Conservation (phyloP, 2,329 filamentous ascomycete species). For the Blastomyces parvus region DNA sequence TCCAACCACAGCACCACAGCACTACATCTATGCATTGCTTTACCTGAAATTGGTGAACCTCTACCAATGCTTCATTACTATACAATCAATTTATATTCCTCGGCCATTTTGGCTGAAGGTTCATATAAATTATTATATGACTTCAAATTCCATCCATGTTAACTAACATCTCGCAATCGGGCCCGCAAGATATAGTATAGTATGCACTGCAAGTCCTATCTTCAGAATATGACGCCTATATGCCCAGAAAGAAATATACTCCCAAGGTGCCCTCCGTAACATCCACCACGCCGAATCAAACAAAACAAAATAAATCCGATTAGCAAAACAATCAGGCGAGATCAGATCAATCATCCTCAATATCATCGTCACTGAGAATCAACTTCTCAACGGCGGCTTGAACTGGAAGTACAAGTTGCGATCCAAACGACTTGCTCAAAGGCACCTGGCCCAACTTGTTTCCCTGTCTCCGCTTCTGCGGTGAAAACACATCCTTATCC, state of each 20-base stretch:
- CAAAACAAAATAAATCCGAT: not conserved
- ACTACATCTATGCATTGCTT: no score
- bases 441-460: conserved; percentile 18
- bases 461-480: conserved; percentile 8
- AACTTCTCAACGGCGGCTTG: conserved; percentile 53
- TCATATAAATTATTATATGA: not conserved
- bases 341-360: conserved; percentile 47
- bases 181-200: no score
- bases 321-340: not conserved
- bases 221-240: not conserved
- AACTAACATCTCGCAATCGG: no score
- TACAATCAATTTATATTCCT: not conserved
- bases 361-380: conserved; percentile 73
- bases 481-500: conserved; percentile 10
- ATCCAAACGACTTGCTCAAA: conserved; percentile 19
- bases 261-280: not conserved
- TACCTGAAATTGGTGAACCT: no score
- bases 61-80: no score
- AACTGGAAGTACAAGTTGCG: conserved; percentile 24
- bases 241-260: not conserved
- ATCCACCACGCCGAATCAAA: not conserved
- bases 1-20: no score
- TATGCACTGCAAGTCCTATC: not conserved
- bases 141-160: no score
- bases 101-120: not conserved